phyloP scores from a whole-genome alignment of 2,329 filamentous ascomycete genomes.

The Magnaporthiopsis poae region DNA sequence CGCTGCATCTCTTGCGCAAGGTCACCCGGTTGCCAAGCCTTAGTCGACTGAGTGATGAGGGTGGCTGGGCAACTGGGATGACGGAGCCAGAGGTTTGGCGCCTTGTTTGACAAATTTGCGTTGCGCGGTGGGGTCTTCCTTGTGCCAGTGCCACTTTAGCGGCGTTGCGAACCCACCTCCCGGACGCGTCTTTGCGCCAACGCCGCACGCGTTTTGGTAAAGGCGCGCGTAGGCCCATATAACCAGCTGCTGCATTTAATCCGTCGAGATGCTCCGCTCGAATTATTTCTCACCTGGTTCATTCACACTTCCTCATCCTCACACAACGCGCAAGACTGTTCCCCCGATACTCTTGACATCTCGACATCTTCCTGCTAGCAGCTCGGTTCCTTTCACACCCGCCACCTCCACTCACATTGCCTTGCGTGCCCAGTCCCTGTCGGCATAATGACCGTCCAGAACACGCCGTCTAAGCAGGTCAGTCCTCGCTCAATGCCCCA shows the following conservation, averaged over 20 bases:
- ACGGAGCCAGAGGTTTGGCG: neutral
- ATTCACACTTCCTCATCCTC: neutral
- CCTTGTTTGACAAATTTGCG: neutral
- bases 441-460: conserved; percentile 7
- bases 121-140: neutral
- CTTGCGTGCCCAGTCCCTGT: neutral
- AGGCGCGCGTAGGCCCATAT: neutral
- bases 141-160: neutral
- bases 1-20: too few relatives aligned
- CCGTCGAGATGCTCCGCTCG: neutral
- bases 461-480: conserved; percentile 25
- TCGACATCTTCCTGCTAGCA: neutral
- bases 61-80: neutral
- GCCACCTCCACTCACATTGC: neutral
- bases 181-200: neutral
- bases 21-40: neutral
- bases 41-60: neutral
- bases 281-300: neutral
- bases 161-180: neutral
- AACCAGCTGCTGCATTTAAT: neutral
- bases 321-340: neutral
- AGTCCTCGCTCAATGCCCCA: conserved; percentile 13
- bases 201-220: neutral
- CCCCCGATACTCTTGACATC: neutral
- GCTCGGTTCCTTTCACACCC: neutral